Evolutionary conservation across 2,329 filamentous ascomycete genomes (phyloP).

Genomic region (Pseudogymnoascus sp.): DNA sequence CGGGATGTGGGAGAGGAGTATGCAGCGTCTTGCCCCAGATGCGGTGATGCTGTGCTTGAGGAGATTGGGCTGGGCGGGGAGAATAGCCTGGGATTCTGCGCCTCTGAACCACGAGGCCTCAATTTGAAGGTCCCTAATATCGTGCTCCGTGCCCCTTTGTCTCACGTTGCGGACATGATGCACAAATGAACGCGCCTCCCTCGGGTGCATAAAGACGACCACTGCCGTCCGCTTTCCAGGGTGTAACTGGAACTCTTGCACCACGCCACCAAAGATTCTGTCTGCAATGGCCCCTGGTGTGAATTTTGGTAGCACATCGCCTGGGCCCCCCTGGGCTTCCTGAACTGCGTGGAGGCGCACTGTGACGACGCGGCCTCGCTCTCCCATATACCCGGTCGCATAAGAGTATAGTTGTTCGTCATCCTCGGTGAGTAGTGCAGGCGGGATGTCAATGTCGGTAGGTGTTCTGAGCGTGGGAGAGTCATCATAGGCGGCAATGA

Average conservation of each 20-base stretch:
- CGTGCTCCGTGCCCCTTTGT: conserved; percentile 4
- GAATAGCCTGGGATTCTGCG: neutral
- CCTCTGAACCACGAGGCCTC: conserved; percentile 8
- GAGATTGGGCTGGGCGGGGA: neutral
- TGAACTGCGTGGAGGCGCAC: conserved; percentile 2
- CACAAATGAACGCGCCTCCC: conserved; percentile 8
- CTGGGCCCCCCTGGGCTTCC: neutral
- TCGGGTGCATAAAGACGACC: conserved; percentile 6
- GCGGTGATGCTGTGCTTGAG: neutral
- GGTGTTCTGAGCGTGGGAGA: neutral
- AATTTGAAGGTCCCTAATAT: conserved; percentile 9
- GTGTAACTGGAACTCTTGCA: conserved; percentile 11
- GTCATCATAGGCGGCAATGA: neutral
- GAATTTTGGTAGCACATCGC: neutral
- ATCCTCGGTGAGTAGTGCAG: neutral
- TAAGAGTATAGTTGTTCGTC: neutral
- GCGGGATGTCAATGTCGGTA: neutral
- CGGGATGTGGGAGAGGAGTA: neutral
- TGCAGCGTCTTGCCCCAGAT: neutral
- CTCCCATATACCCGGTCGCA: neutral
- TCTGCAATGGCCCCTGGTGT: conserved; percentile 4
- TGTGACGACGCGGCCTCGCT: neutral
- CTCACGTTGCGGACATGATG: conserved; percentile 3
- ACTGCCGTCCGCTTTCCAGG: conserved; percentile 1
- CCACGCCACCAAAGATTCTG: conserved; percentile 7